phyloP scores from a whole-genome alignment of 2,329 filamentous ascomycete genomes.

The Xylariaceae sp. region DNA sequence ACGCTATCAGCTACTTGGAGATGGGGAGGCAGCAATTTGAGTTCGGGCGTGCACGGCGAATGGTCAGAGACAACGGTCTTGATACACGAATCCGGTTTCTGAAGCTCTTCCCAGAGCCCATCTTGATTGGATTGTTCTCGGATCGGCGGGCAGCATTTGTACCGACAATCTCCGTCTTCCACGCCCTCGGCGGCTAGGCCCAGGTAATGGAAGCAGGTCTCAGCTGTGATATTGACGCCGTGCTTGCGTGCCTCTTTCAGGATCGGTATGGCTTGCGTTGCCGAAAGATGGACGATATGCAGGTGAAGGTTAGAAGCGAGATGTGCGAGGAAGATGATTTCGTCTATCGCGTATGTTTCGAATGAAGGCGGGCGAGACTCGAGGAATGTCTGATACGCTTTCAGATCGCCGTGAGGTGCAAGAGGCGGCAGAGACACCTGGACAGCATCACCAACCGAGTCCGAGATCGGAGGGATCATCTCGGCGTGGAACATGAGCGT shows the following conservation, averaged over 20 bases:
- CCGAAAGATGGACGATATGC: slow-evolving; percentile 91
- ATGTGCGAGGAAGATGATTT: slow-evolving; percentile 78
- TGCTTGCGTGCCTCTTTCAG: slow-evolving; percentile 66
- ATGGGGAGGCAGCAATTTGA: slow-evolving; percentile 78
- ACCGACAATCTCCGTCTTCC: slow-evolving; percentile 77
- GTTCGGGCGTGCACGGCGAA: slow-evolving; percentile 89
- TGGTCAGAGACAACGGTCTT: slow-evolving; percentile 92
- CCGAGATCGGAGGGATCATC: slow-evolving; percentile 86
- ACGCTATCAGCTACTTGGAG: slow-evolving; percentile 45
- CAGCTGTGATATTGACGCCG: slow-evolving; percentile 84
- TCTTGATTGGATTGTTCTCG: slow-evolving; percentile 78
- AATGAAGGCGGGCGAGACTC: slow-evolving; percentile 84
- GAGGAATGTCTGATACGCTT: slow-evolving; percentile 84
- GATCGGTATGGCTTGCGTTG: slow-evolving; percentile 81
- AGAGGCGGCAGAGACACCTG: slow-evolving; percentile 66
- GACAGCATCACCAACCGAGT: slow-evolving; percentile 74
- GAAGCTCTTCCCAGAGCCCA: slow-evolving; percentile 79
- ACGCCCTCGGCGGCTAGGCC: slow-evolving; percentile 80
- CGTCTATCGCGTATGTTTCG: slow-evolving; percentile 84
- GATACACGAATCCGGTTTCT: slow-evolving; percentile 70
- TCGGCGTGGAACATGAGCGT: slow-evolving; percentile 99
- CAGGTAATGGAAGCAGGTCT: slow-evolving; percentile 95
- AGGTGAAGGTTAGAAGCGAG: slow-evolving; percentile 77
- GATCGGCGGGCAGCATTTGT: slow-evolving; percentile 95
- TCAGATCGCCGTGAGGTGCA: slow-evolving; percentile 66